A percentile compares a stretch with the other conserved stretches of the same genome.
Conservation (phyloP, 2,329 filamentous ascomycete genomes). For the Fusarium illudens region DNA sequence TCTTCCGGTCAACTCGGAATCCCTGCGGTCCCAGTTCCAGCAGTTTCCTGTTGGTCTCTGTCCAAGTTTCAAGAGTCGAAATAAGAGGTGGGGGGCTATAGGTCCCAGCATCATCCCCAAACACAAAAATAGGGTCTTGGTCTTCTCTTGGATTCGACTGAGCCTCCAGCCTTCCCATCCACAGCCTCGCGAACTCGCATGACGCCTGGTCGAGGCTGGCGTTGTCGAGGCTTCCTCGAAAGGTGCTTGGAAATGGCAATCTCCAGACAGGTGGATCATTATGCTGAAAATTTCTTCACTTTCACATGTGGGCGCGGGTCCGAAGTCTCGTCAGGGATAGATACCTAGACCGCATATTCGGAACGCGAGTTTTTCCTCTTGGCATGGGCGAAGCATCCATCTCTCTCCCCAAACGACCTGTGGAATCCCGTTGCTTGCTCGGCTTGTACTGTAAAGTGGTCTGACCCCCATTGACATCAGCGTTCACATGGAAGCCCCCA, state of each 20-base stretch:
- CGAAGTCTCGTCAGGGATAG: slow-evolving; percentile 37
- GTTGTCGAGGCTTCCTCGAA: slow-evolving; percentile 16
- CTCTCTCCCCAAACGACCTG: slow-evolving; percentile 17
- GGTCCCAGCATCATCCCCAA: slow-evolving; percentile 6
- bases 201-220: slow-evolving; percentile 21
- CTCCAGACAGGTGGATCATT: slow-evolving; percentile 38
- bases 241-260: slow-evolving; percentile 33
- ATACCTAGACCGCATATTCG: slow-evolving; percentile 40
- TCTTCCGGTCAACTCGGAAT: slow-evolving; percentile 20
- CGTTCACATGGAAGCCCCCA: slow-evolving; percentile 17
- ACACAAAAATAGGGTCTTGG: slow-evolving; percentile 26
- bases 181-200: slow-evolving; percentile 35
- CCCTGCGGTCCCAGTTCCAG: not conserved
- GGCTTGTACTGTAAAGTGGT: slow-evolving; percentile 14
- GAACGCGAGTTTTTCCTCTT: slow-evolving; percentile 29
- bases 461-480: slow-evolving; percentile 12
- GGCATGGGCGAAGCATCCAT: slow-evolving; percentile 19
- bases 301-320: slow-evolving; percentile 27
- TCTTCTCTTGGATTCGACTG: slow-evolving; percentile 5
- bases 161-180: slow-evolving; percentile 19
- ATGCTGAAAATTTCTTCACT: slow-evolving; percentile 37
- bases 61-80: slow-evolving; percentile 27
- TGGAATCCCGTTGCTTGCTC: slow-evolving; percentile 13
- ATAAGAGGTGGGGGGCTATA: slow-evolving; percentile 24
- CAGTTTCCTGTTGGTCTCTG: slow-evolving; percentile 17